phyloP scores from a whole-genome alignment of 2,329 filamentous ascomycete genomes.

The Penicillium sp. region DNA sequence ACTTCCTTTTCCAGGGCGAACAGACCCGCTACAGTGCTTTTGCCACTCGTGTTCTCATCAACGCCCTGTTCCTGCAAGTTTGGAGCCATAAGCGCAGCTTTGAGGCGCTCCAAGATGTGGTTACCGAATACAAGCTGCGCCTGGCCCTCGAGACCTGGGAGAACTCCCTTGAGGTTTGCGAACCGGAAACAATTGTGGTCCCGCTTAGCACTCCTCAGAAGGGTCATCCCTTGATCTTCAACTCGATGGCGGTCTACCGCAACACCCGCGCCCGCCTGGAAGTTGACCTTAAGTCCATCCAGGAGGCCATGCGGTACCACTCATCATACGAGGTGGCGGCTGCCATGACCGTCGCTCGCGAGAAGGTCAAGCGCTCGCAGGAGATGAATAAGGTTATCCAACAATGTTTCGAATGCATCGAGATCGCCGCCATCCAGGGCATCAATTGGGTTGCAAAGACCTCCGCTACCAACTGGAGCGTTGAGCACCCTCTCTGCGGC shows the following conservation, averaged over 20 bases:
- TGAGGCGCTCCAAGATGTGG: slow-evolving; percentile 92
- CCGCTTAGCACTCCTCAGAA: slow-evolving; percentile 90
- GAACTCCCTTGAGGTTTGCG: slow-evolving; percentile 84
- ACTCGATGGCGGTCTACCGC: slow-evolving; percentile 92
- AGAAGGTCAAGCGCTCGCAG: slow-evolving; percentile 85
- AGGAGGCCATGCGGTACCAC: slow-evolving; percentile 93
- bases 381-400: slow-evolving; percentile 99
- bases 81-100: slow-evolving; percentile 99
- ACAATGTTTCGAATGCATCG: slow-evolving; percentile 94
- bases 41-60: slow-evolving; percentile 96
- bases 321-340: slow-evolving; percentile 94
- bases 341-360: slow-evolving; percentile 87
- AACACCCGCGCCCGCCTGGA: slow-evolving; percentile 86
- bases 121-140: slow-evolving; percentile 94
- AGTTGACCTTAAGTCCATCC: slow-evolving; percentile 89
- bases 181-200: slow-evolving; percentile 79
- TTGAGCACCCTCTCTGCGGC: slow-evolving; percentile 92
- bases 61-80: slow-evolving; percentile 91
- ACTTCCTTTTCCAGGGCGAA: slow-evolving; percentile 90
- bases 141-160: slow-evolving; percentile 98
- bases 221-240: slow-evolving; percentile 92
- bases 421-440: slow-evolving; percentile 86
- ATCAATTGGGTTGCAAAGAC: slow-evolving; percentile 97
- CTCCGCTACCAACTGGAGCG: slow-evolving; percentile 96
- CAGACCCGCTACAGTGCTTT: slow-evolving; percentile 88